Conservation (phyloP, 2,329 filamentous ascomycete genomes). For the Beauveria varroae region DNA sequence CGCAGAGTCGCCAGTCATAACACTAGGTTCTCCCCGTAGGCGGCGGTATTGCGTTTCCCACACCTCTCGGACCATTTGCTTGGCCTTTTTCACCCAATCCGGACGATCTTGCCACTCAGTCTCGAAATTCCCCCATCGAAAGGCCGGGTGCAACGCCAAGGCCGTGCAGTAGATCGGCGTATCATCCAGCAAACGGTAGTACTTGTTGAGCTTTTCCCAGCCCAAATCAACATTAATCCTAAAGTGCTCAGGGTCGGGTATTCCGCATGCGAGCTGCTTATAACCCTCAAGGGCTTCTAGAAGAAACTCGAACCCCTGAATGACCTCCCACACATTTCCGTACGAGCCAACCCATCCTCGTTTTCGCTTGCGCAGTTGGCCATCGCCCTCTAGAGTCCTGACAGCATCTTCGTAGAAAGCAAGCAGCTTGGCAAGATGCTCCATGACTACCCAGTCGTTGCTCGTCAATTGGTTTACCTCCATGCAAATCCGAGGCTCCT, state of each 20-base stretch:
- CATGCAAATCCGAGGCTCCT: conserved; percentile 5
- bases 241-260: neutral
- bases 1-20: neutral
- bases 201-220: neutral
- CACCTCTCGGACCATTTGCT: neutral
- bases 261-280: neutral
- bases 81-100: neutral
- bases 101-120: neutral
- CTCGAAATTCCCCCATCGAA: neutral
- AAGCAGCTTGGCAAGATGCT: conserved; percentile 10
- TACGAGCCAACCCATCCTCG: conserved; percentile 13
- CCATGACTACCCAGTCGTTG: conserved; percentile 13
- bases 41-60: neutral
- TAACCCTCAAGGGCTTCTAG: neutral
- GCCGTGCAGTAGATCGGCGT: neutral
- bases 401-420: conserved; percentile 4
- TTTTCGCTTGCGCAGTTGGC: conserved; percentile 10
- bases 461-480: conserved; percentile 11
- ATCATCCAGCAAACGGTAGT: neutral
- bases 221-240: neutral
- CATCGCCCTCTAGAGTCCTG: no score
- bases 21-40: neutral
- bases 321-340: conserved; percentile 13
- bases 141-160: neutral
- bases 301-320: conserved; percentile 8